A percentile compares a stretch with the other conserved stretches of the same genome.
Evolutionary conservation across 495 filamentous ascomycete species (phyloP).

Genomic region (Choiromyces venosus): DNA sequence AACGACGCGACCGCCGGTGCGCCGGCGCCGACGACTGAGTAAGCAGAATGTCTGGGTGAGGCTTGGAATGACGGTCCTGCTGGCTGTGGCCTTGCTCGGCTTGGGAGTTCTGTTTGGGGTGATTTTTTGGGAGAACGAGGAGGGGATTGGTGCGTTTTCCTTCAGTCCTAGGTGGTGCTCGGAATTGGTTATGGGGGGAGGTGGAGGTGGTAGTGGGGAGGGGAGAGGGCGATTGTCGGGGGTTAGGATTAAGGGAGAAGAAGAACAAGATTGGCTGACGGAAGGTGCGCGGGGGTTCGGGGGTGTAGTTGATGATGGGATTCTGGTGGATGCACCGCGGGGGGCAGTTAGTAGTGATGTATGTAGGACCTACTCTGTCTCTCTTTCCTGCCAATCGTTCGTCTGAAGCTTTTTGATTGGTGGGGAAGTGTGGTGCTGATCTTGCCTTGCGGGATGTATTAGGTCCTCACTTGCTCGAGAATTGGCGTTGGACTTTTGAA

Average conservation of each 20-base stretch:
- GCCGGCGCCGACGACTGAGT: neutral
- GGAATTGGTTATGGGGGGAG: neutral
- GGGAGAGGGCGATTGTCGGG: neutral
- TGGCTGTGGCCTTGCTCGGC: constrained; percentile 15
- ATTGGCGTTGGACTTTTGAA: constrained; percentile 39
- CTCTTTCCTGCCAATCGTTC: neutral
- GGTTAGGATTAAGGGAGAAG: neutral
- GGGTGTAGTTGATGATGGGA: constrained; percentile 15
- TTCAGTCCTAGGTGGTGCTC: neutral
- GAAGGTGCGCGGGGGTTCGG: neutral
- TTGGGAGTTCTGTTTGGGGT: constrained; percentile 26
- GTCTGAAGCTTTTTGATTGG: neutral
- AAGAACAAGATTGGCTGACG: constrained; percentile 2
- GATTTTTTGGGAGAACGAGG: constrained; percentile 32
- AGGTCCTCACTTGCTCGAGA: constrained; percentile 23
- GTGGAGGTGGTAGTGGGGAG: neutral
- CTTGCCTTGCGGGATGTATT: neutral
- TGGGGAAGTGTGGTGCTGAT: neutral
- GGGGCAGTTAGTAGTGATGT: constrained; percentile 40
- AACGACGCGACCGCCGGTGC: constrained; percentile 5
- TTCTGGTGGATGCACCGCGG: constrained; percentile 31
- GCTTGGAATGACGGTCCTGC: constrained; percentile 23
- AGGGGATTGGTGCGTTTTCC: constrained; percentile 21
- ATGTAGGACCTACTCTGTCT: constrained; percentile 35
- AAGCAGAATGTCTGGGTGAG: constrained; percentile 7